Percentiles rank a stretch among this genome's conserved stretches.
Conservation (phyloP, 306 rosid genomes). For the Cucurbita moschata region DNA sequence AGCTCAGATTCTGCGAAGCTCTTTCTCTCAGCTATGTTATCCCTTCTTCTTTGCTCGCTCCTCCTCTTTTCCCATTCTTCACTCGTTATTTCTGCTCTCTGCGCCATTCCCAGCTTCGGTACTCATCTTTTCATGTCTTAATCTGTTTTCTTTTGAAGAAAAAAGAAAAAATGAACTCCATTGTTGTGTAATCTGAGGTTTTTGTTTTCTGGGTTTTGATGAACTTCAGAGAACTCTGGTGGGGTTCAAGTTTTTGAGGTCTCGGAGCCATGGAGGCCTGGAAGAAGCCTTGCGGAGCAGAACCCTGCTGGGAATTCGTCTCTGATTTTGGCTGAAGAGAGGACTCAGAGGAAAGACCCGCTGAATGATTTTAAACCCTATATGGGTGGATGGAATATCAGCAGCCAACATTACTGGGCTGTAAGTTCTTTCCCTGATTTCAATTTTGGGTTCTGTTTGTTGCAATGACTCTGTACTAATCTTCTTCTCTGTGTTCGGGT, state of each 20-base stretch:
- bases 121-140: neutral
- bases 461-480: neutral
- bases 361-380: constrained; percentile 28
- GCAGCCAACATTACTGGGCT: constrained; percentile 28
- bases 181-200: neutral
- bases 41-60: neutral
- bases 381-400: constrained; percentile 77
- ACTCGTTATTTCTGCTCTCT: constrained; percentile 6
- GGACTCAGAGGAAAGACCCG: constrained; percentile 46
- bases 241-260: constrained; percentile 4
- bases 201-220: neutral
- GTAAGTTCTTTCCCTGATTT: constrained; percentile 21
- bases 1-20: neutral
- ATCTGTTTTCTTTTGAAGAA: neutral
- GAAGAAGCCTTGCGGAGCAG: constrained; percentile 32
- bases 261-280: constrained; percentile 28
- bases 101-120: neutral
- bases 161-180: neutral
- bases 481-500: neutral
- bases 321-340: constrained; percentile 36
- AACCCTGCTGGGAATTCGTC: constrained; percentile 16
- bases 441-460: neutral
- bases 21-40: constrained; percentile 15
- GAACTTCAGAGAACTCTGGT: constrained; percentile 4
- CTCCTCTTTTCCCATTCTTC: constrained; percentile 9